These are phyloP conservation scores for Aspergillus sclerotioniger DNA, from an alignment of 495 filamentous ascomycete genomes.

Conservation along the genomic window DNA sequence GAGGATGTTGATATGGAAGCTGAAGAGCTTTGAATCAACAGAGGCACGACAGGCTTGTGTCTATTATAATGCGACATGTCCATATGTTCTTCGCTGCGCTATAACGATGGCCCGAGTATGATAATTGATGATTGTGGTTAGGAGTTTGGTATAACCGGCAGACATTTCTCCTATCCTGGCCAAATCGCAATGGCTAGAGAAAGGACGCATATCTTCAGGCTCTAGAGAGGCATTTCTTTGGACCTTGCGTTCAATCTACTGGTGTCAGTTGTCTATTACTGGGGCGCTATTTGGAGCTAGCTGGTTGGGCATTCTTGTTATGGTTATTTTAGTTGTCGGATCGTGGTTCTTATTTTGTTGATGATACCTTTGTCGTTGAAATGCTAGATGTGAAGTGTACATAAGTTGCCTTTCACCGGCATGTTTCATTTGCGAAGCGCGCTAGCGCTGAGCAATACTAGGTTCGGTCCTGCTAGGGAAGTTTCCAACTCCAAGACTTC, in stretches of 20 bases:
- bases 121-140: constrained; percentile 14
- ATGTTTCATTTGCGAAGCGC: background rate
- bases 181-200: background rate
- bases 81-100: background rate
- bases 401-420: background rate
- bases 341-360: background rate
- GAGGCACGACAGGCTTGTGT: background rate
- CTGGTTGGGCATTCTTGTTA: background rate
- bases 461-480: no score
- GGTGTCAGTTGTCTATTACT: background rate
- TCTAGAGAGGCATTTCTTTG: background rate
- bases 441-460: no score
- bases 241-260: constrained; percentile 6
- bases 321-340: background rate
- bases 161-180: background rate
- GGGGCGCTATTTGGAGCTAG: constrained; percentile 2
- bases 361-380: constrained; percentile 2
- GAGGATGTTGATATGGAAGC: constrained; percentile 20
- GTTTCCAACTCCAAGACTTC: no score
- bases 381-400: background rate
- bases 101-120: constrained; percentile 7
- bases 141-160: constrained; percentile 6
- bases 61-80: background rate
- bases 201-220: background rate
- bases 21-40: constrained; percentile 29